These are phyloP conservation scores for Malania oleifera DNA, from an alignment of 164 flowering plant genomes.

Conservation along the genomic window DNA sequence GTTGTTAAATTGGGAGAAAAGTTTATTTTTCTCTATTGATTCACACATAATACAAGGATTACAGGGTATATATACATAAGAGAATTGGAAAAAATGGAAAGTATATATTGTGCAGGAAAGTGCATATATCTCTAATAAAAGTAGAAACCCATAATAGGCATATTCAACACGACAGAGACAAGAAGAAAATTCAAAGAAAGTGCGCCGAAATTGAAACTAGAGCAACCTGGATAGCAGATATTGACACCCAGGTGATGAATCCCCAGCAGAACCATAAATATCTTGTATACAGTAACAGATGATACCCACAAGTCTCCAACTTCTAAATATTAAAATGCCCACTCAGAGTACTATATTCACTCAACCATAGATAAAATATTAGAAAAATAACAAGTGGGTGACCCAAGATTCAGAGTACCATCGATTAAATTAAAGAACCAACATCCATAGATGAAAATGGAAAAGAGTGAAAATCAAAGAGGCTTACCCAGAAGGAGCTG, in stretches of 20 bases:
- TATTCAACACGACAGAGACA: background rate
- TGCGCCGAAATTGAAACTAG: background rate
- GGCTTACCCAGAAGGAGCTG: conserved; percentile 4
- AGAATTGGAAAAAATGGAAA: too few relatives aligned
- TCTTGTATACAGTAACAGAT: background rate
- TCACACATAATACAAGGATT: too few relatives aligned
- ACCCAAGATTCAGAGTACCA: background rate
- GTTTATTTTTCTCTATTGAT: too few relatives aligned
- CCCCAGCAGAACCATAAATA: background rate
- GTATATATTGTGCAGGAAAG: too few relatives aligned
- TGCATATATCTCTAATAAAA: too few relatives aligned
- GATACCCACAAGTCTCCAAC: background rate
- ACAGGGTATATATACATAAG: too few relatives aligned
- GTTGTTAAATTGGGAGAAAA: too few relatives aligned
- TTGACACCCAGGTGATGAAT: background rate
- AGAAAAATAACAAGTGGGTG: background rate
- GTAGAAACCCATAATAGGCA: background rate
- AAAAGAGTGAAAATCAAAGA: background rate
- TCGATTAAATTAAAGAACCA: background rate
- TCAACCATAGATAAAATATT: background rate
- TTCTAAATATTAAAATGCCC: conserved; percentile 1
- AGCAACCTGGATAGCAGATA: background rate
- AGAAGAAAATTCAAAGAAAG: background rate
- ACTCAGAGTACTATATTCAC: background rate
- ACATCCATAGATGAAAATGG: background rate